phyloP scores from a whole-genome alignment of 2,329 filamentous ascomycete genomes.

The Aspergillus floridensis region DNA sequence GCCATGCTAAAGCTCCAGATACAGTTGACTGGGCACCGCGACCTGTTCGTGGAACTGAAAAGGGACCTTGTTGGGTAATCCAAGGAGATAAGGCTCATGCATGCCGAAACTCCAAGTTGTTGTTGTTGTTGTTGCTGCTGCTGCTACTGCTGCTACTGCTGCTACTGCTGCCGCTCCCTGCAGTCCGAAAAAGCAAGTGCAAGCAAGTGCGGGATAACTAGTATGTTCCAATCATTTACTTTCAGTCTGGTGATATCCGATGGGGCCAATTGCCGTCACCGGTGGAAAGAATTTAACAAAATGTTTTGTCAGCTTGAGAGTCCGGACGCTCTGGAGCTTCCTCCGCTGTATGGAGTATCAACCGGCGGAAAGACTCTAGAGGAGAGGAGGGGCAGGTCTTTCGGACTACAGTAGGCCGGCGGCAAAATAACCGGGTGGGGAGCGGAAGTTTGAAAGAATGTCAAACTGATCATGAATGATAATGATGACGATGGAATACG shows the following conservation, averaged over 20 bases:
- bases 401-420: conserved; percentile 35
- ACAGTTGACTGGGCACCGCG: neutral
- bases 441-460: conserved; percentile 5
- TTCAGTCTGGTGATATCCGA: neutral
- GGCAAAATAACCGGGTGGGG: conserved; percentile 23
- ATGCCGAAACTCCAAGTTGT: neutral
- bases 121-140: neutral
- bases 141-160: neutral
- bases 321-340: conserved; percentile 11
- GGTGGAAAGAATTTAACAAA: conserved; percentile 6
- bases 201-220: neutral
- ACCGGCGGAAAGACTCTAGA: neutral
- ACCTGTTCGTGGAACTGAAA: neutral
- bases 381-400: conserved; percentile 6
- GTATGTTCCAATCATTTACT: neutral
- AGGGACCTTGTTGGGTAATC: neutral
- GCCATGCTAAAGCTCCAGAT: conserved; percentile 1
- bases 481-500: conserved; percentile 4
- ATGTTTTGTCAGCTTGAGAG: conserved; percentile 19
- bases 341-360: neutral
- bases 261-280: conserved; percentile 14
- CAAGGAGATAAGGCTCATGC: conserved; percentile 1
- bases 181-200: neutral
- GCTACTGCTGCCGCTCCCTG: neutral
- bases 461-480: conserved; percentile 4